These are phyloP conservation scores for Eimeria brunetti DNA, from an alignment of 169 alveolate genomes.

Conservation along the genomic window DNA sequence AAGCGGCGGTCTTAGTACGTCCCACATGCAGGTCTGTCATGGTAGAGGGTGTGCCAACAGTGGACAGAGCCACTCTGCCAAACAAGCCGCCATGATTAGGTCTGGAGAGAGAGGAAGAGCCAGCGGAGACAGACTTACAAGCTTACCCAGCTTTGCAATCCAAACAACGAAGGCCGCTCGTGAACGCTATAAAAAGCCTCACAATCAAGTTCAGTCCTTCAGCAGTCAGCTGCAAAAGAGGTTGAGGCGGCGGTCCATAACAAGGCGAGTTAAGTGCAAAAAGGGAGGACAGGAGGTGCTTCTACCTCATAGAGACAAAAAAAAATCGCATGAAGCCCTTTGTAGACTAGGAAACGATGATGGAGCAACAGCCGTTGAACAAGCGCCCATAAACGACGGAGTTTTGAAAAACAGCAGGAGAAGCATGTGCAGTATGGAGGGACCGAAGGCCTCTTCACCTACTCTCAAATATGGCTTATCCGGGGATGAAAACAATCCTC, in stretches of 20 bases:
- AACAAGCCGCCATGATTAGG: neutral
- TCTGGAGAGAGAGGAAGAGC: neutral
- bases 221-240: conserved; percentile 26
- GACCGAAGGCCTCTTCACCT: neutral
- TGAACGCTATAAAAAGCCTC: neutral
- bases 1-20: neutral
- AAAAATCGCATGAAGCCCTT: neutral
- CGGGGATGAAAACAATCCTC: neutral
- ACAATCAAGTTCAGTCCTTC: neutral
- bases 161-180: neutral
- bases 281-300: neutral
- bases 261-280: neutral
- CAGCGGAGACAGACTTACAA: neutral
- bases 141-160: neutral
- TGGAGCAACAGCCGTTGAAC: neutral
- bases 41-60: neutral
- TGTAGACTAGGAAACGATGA: neutral
- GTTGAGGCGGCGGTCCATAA: neutral
- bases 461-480: neutral
- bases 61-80: neutral
- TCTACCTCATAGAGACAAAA: neutral
- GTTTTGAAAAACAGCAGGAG: neutral
- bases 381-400: neutral
- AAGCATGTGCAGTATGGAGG: neutral
- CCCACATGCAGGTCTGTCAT: neutral